Conservation (phyloP, 148 eudicot species). For the Simmondsia chinensis region DNA sequence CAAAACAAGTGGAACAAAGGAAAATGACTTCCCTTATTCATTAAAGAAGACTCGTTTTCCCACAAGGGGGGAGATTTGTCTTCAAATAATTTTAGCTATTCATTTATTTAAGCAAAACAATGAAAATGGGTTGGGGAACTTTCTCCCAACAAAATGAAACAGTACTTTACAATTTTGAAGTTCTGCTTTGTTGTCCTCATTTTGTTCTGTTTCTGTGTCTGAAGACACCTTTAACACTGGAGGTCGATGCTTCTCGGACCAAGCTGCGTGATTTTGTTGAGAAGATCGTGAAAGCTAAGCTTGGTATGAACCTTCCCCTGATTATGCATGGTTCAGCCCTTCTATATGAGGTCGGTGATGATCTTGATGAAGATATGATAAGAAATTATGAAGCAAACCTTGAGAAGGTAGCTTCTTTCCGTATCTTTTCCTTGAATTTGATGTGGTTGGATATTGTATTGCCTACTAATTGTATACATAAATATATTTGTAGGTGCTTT, state of each 20-base stretch:
- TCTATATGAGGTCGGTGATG: slow-evolving; percentile 95
- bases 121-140: no score
- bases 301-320: slow-evolving; percentile 83
- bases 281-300: slow-evolving; percentile 70
- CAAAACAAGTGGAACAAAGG: no score
- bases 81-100: no score
- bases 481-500: slow-evolving; percentile 48
- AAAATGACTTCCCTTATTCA: no score
- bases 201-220: slow-evolving; percentile 12
- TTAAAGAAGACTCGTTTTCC: no score
- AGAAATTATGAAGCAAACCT: slow-evolving; percentile 81
- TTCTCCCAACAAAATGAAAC: no score
- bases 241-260: slow-evolving; percentile 65
- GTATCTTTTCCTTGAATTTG: slow-evolving; percentile 1
- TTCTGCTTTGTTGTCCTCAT: slow-evolving; percentile 6
- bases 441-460: background rate
- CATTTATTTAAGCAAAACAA: no score
- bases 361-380: slow-evolving; percentile 75
- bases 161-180: no score
- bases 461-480: background rate
- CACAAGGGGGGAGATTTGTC: no score
- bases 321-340: slow-evolving; percentile 70
- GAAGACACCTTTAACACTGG: slow-evolving; percentile 77
- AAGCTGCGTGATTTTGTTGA: slow-evolving; percentile 81
- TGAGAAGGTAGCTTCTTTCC: slow-evolving; percentile 53